phyloP scores from a whole-genome alignment of 2,329 filamentous ascomycete genomes.

The Ophiosphaerella herpotricha region DNA sequence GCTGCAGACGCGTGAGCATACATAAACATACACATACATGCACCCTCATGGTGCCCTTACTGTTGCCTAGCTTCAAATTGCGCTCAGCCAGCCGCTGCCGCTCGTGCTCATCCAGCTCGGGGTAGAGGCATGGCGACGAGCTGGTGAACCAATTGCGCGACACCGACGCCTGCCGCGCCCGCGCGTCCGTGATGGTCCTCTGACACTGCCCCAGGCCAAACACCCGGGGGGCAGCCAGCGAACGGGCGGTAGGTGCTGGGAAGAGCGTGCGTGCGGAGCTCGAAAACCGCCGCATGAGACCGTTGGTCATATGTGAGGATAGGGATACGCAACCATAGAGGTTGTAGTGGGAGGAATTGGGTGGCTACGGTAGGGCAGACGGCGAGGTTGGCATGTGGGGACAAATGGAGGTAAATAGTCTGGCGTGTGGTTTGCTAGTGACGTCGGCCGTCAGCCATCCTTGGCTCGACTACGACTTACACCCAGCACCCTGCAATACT shows the following conservation, averaged over 20 bases:
- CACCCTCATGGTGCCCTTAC: constrained; percentile 45
- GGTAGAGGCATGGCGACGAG: constrained; percentile 35
- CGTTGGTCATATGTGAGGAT: constrained; percentile 46
- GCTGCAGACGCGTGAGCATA: constrained; percentile 47
- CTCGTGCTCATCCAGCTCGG: constrained; percentile 40
- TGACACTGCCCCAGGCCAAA: constrained; percentile 41
- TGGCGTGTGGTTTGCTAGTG: not conserved
- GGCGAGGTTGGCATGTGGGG: not conserved
- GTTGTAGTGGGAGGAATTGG: constrained; percentile 5
- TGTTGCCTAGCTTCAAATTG: constrained; percentile 65
- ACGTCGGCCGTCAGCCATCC: not conserved
- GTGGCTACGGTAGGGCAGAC: constrained; percentile 3
- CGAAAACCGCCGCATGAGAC: constrained; percentile 54
- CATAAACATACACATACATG: not conserved
- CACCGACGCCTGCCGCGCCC: constrained; percentile 36
- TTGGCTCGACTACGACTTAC: not conserved
- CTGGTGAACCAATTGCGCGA: constrained; percentile 53
- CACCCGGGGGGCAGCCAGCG: constrained; percentile 32
- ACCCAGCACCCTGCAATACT: not conserved
- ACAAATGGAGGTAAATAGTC: not conserved
- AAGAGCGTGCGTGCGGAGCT: constrained; percentile 47
- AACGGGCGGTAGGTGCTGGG: constrained; percentile 20
- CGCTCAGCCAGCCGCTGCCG: constrained; percentile 62
- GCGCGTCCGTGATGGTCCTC: constrained; percentile 38
- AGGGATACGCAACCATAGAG: constrained; percentile 38